Evolutionary conservation across 768 basidiomycete genomes (phyloP).

Genomic region (Holtermannia corniformis): DNA sequence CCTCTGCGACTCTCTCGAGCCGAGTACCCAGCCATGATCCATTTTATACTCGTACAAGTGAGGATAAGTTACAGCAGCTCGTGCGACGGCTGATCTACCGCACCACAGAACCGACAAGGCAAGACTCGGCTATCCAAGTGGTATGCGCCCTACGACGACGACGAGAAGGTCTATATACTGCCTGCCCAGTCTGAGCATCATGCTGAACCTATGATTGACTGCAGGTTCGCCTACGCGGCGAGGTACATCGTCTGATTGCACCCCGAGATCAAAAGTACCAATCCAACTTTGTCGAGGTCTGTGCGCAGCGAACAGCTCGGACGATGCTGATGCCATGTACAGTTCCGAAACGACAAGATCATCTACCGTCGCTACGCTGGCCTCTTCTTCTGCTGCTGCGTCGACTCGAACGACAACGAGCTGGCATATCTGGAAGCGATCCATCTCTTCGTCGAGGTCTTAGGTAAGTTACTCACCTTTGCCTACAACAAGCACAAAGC

Average conservation of each 20-base stretch:
- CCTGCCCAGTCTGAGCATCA: not conserved
- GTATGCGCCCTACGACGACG: conserved; percentile 98
- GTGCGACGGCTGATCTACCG: conserved; percentile 1
- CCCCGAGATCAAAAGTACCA: conserved; percentile 98
- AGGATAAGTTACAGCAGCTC: conserved; percentile 13
- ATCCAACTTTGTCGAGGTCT: conserved; percentile 95
- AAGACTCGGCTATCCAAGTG: conserved; percentile 96
- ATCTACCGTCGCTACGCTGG: conserved; percentile 95
- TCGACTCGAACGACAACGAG: conserved; percentile 97
- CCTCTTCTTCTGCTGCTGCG: conserved; percentile 94
- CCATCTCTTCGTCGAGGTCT: conserved; percentile 93
- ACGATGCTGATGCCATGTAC: not conserved
- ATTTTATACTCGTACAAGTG: conserved; percentile 95
- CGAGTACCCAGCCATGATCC: no score
- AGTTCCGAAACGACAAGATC: conserved; percentile 98
- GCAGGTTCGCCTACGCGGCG: conserved; percentile 84
- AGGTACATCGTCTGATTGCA: conserved; percentile 91
- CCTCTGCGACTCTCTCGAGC: no score
- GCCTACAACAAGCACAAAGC: not conserved
- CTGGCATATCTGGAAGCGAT: conserved; percentile 95
- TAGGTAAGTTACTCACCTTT: conserved; percentile 64
- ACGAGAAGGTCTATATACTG: conserved; percentile 71
- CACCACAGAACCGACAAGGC: conserved; percentile 80
- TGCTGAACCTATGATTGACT: no score
- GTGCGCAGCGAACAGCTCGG: conserved; percentile 18